Conservation (phyloP, 2,329 filamentous ascomycete genomes). For the Cladosporium sp. region DNA sequence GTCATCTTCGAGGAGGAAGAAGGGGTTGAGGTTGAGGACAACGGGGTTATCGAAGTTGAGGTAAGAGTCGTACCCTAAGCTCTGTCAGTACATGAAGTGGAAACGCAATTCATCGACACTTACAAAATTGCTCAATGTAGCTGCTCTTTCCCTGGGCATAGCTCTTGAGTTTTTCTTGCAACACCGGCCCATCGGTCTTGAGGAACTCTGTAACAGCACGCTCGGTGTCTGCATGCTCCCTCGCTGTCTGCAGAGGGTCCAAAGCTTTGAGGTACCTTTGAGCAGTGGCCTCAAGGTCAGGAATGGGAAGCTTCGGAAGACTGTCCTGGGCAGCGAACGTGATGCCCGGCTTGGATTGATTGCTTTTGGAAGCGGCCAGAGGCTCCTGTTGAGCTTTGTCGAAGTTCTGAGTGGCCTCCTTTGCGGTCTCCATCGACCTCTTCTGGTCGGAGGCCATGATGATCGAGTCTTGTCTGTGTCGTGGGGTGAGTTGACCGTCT, state of each 20-base stretch:
- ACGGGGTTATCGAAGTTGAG: conserved; percentile 97
- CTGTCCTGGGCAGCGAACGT: conserved; percentile 87
- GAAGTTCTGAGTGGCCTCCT: conserved; percentile 46
- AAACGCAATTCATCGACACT: conserved; percentile 33
- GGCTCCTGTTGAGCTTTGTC: conserved; percentile 43
- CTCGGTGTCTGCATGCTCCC: conserved; percentile 78
- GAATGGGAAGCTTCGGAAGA: conserved; percentile 87
- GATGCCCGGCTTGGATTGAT: conserved; percentile 61
- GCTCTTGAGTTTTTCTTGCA: conserved; percentile 83
- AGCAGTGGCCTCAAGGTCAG: conserved; percentile 72
- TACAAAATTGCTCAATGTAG: conserved; percentile 99
- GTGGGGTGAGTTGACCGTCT: conserved; percentile 33
- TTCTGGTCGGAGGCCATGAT: conserved; percentile 33
- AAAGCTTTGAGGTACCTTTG: conserved; percentile 73
- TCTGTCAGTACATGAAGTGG: conserved; percentile 1
- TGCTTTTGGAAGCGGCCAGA: conserved; percentile 43
- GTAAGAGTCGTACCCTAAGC: conserved; percentile 92
- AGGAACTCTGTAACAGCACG: conserved; percentile 79
- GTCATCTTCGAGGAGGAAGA: conserved; percentile 95
- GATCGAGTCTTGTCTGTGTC: conserved; percentile 29
- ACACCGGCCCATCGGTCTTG: conserved; percentile 67
- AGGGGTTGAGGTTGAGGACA: conserved; percentile 93
- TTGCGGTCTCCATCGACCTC: conserved; percentile 46
- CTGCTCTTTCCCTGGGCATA: conserved; percentile 89
- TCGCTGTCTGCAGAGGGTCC: conserved; percentile 69